Conservation (phyloP, 805 yeast species). For the Candida pini region DNA sequence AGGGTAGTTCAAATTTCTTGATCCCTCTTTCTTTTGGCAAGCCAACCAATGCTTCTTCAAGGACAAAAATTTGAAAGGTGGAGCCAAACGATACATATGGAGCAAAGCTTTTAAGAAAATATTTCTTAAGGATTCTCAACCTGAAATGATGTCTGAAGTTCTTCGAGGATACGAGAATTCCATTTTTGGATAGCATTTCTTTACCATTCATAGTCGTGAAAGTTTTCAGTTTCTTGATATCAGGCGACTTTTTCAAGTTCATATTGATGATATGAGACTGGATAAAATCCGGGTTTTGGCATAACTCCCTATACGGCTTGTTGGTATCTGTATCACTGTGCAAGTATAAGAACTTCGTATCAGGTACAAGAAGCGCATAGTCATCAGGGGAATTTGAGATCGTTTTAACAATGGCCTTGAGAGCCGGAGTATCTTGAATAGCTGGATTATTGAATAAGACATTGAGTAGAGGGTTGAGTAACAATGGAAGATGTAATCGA, state of each 20-base stretch:
- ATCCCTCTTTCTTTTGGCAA: constrained; percentile 21
- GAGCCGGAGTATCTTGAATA: constrained; percentile 38
- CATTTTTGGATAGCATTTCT: constrained; percentile 51
- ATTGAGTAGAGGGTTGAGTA: constrained; percentile 60
- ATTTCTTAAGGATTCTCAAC: constrained; percentile 38
- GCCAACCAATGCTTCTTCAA: constrained; percentile 54
- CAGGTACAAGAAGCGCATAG: constrained; percentile 63
- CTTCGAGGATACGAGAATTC: constrained; percentile 46
- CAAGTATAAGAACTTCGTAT: constrained; percentile 39
- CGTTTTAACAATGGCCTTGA: constrained; percentile 38
- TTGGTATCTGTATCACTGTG: constrained; percentile 33
- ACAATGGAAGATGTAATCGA: constrained; percentile 37
- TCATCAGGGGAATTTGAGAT: constrained; percentile 40
- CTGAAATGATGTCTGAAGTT: constrained; percentile 48
- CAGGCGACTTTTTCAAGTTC: constrained; percentile 19
- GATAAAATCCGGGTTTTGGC: constrained; percentile 55
- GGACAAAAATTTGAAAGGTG: constrained; percentile 48
- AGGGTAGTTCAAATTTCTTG: constrained; percentile 3
- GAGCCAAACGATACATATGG: constrained; percentile 55
- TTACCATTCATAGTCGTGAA: constrained; percentile 50
- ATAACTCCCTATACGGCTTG: constrained; percentile 40
- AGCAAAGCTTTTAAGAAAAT: constrained; percentile 49
- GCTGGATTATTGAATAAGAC: constrained; percentile 61
- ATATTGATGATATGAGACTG: constrained; percentile 54
- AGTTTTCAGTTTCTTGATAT: constrained; percentile 24